phyloP scores from a whole-genome alignment of 1,139 yeast species.

The Suhomyces kunorum region DNA sequence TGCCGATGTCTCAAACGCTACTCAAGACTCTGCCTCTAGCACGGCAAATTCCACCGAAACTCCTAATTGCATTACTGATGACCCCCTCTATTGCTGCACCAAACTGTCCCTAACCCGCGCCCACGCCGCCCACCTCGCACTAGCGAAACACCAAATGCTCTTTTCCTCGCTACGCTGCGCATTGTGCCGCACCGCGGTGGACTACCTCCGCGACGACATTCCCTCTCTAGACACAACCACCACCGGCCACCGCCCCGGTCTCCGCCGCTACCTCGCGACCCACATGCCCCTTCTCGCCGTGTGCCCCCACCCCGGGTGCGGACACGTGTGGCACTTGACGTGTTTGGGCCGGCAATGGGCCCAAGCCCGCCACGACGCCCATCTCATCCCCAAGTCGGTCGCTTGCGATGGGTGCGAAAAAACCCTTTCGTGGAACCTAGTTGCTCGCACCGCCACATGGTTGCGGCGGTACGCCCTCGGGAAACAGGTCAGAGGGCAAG shows the following conservation, averaged over 20 bases:
- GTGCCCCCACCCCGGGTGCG: conserved; percentile 39
- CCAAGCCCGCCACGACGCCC: conserved; percentile 17
- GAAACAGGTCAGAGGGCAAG: no score
- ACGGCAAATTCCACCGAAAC: no score
- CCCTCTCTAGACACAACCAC: no score
- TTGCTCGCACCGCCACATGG: conserved; percentile 14
- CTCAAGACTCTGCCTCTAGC: no score
- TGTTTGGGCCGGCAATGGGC: conserved; percentile 39
- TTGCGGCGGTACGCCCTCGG: conserved; percentile 14
- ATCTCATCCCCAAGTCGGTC: conserved; percentile 7
- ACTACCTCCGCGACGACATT: conserved; percentile 30
- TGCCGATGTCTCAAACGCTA: no score
- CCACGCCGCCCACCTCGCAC: background rate
- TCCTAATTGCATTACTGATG: background rate
- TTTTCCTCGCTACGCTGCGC: conserved; percentile 24
- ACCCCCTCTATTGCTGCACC: background rate
- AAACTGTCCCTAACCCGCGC: background rate
- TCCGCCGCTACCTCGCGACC: background rate
- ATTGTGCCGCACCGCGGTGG: conserved; percentile 30
- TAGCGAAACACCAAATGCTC: conserved; percentile 6
- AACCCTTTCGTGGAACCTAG: conserved; percentile 9
- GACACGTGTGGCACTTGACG: conserved; percentile 39
- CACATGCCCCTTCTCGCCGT: conserved; percentile 28
- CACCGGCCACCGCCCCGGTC: background rate
- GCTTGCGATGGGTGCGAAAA: conserved; percentile 9